Percentiles rank a stretch among this genome's conserved stretches.
phyloP scores from a whole-genome alignment of 139 green algal genomes.

The Zygnema cylindricum region DNA sequence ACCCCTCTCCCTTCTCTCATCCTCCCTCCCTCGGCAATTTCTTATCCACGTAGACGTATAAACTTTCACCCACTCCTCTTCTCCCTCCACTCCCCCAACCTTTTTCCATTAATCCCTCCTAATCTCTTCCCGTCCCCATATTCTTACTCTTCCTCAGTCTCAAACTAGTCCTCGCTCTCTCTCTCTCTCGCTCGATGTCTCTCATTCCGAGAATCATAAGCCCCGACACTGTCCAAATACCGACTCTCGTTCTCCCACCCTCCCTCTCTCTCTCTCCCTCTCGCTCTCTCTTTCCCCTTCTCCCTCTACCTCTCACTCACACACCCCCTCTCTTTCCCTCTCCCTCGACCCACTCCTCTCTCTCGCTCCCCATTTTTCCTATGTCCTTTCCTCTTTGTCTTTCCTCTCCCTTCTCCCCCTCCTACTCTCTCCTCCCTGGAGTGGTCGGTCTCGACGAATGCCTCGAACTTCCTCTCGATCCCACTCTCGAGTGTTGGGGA shows the following conservation, averaged over 20 bases:
- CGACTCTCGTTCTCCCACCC: neutral
- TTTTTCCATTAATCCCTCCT: too few relatives aligned
- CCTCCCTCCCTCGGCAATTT: too few relatives aligned
- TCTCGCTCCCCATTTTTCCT: neutral
- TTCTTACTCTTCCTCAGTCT: too few relatives aligned
- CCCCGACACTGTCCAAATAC: too few relatives aligned
- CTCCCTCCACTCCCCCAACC: too few relatives aligned
- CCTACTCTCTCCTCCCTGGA: neutral
- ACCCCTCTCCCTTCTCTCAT: too few relatives aligned
- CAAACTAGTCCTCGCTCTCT: too few relatives aligned
- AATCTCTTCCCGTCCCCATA: too few relatives aligned
- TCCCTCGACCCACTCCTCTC: neutral
- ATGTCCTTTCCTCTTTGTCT: neutral
- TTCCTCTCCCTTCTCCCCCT: neutral
- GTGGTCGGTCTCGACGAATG: neutral
- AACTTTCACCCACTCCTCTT: too few relatives aligned
- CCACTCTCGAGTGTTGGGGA: neutral
- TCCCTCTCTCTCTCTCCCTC: neutral
- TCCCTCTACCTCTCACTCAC: neutral
- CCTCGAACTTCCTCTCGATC: neutral
- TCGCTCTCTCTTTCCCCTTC: neutral
- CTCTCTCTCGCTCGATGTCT: too few relatives aligned
- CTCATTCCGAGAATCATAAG: too few relatives aligned
- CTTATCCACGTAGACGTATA: too few relatives aligned
- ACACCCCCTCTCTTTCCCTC: neutral